Conservation (phyloP, 108 stramenopile genomes). For the Pinguiococcus pyrenoidosus region DNA sequence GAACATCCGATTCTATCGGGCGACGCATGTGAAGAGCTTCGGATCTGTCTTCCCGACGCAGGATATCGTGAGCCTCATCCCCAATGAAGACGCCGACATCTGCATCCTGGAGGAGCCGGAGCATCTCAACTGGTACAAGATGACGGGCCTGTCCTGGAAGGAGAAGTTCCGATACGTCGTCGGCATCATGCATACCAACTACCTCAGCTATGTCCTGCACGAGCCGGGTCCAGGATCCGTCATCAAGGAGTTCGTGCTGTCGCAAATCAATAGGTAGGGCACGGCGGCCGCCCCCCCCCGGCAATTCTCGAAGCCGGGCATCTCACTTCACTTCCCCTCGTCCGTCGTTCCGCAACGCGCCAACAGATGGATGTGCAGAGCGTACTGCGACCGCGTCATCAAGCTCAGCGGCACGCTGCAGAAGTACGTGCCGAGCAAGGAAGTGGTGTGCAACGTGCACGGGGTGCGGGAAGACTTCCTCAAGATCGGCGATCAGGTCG, state of each 20-base stretch:
- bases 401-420: conserved; percentile 61
- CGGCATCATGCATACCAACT: conserved; percentile 79
- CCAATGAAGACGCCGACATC: conserved; percentile 57
- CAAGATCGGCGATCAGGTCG: conserved; percentile 19
- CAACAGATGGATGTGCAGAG: conserved; percentile 69
- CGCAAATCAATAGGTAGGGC: too few species aligned
- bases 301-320: too few species aligned
- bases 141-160: background rate
- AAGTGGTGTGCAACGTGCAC: conserved; percentile 74
- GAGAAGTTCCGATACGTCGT: conserved; percentile 49
- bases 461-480: conserved; percentile 63
- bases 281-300: too few species aligned
- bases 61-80: conserved; percentile 23
- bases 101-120: conserved; percentile 83
- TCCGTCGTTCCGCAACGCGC: too few species aligned
- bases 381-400: conserved; percentile 69
- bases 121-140: conserved; percentile 72
- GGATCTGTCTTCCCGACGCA: conserved; percentile 56
- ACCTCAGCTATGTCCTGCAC: conserved; percentile 53
- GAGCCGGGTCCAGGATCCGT: background rate
- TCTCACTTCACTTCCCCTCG: too few species aligned
- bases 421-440: conserved; percentile 61
- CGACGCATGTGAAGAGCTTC: conserved; percentile 50
- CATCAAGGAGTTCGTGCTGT: background rate
- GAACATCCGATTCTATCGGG: conserved; percentile 54